Conservation (phyloP, 208 protist species). For the Trypanosoma melophagium region DNA sequence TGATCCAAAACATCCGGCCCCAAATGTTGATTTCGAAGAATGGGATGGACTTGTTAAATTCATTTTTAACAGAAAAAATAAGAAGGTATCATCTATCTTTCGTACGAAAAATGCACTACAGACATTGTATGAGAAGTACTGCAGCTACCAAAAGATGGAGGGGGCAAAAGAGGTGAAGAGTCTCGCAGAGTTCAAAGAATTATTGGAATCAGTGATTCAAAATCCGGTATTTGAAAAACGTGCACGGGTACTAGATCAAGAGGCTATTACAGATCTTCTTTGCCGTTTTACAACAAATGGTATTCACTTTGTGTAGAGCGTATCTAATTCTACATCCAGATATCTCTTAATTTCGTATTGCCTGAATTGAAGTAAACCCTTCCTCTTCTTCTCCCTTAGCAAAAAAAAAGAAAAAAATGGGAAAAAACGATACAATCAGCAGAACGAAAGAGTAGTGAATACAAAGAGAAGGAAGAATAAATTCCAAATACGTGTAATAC, state of each 20-base stretch:
- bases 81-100: constrained; percentile 98
- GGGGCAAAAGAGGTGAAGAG: constrained; percentile 34
- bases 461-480: background rate
- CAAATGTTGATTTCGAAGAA: constrained; percentile 98
- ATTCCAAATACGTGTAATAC: constrained; percentile 27
- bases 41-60: constrained; percentile 99
- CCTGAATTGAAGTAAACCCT: background rate
- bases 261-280: constrained; percentile 79
- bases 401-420: background rate
- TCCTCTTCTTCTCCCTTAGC: background rate
- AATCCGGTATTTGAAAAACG: constrained; percentile 80
- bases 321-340: no score
- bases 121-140: constrained; percentile 77
- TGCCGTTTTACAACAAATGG: constrained; percentile 75
- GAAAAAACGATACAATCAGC: no score
- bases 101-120: constrained; percentile 78
- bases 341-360: background rate
- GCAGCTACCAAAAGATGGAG: constrained; percentile 87
- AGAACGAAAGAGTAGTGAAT: no score
- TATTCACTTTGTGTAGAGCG: constrained; percentile 71
- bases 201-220: constrained; percentile 66
- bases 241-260: constrained; percentile 72
- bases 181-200: constrained; percentile 63
- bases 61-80: constrained; percentile 99
- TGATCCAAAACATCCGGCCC: constrained; percentile 96